A percentile compares a stretch with the other conserved stretches of the same genome.
Conservation (phyloP, 2,329 filamentous ascomycete species). For the Simplicillium sp. region DNA sequence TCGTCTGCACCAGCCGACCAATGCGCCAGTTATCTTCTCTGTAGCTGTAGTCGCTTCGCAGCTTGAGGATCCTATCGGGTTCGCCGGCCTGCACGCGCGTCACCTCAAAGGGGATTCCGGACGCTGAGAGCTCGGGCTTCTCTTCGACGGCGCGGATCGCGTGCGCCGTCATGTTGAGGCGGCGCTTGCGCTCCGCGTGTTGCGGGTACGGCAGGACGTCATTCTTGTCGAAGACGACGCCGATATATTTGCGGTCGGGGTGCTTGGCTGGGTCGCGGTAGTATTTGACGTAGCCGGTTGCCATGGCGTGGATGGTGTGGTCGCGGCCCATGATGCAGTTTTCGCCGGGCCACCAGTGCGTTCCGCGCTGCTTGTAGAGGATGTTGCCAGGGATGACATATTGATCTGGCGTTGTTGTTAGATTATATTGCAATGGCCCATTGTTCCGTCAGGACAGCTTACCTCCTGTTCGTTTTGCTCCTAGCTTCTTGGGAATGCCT, state of each 20-base stretch:
- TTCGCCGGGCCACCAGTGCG: constrained; percentile 89
- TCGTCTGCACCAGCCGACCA: constrained; percentile 42
- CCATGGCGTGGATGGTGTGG: constrained; percentile 85
- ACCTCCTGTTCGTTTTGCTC: constrained; percentile 89
- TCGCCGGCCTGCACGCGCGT: constrained; percentile 30
- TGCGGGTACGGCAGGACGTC: constrained; percentile 69
- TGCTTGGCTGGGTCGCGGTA: constrained; percentile 81
- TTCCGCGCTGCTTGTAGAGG: constrained; percentile 93
- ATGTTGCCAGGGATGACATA: constrained; percentile 95
- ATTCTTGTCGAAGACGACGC: constrained; percentile 75
- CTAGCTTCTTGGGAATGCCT: constrained; percentile 70
- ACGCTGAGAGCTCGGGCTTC: constrained; percentile 33
- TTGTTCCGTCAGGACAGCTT: no score
- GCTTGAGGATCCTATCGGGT: constrained; percentile 36
- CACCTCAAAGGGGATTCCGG: constrained; percentile 39
- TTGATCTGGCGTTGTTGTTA: constrained; percentile 51
- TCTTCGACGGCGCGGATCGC: constrained; percentile 29
- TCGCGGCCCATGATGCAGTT: constrained; percentile 93
- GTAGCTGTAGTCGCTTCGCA: constrained; percentile 47
- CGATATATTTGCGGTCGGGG: constrained; percentile 87
- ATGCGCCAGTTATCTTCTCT: constrained; percentile 52
- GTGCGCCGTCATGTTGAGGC: constrained; percentile 61
- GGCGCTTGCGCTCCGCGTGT: constrained; percentile 64
- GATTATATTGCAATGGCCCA: background rate
- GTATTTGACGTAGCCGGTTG: constrained; percentile 89